Evolutionary conservation across 805 yeast species (phyloP).

Genomic region (Schwanniomyces yamadae): DNA sequence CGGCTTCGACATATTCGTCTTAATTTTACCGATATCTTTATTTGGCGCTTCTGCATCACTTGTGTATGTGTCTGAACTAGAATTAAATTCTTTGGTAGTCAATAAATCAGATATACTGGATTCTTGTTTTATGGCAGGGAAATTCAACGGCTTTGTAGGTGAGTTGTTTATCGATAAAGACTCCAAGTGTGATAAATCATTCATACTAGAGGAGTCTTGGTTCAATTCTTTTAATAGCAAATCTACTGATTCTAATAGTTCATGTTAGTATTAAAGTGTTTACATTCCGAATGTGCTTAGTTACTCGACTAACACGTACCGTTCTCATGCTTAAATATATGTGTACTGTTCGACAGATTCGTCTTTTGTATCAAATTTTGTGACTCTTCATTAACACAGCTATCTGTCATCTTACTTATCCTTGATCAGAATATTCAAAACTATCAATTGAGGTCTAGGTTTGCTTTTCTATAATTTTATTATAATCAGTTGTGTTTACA

Average conservation of each 20-base stretch:
- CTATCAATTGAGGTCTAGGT: not conserved
- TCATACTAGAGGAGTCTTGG: slow-evolving; percentile 8
- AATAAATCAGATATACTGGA: not conserved
- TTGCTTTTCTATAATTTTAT: no score
- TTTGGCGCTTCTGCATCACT: slow-evolving; percentile 26
- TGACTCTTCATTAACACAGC: slow-evolving; percentile 10
- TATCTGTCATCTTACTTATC: no score
- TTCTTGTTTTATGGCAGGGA: slow-evolving; percentile 14
- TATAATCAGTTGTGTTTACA: no score
- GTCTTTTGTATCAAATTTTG: slow-evolving; percentile 8
- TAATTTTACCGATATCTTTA: not conserved
- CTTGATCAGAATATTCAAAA: no score
- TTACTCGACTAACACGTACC: slow-evolving; percentile 28
- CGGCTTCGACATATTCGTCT: no score
- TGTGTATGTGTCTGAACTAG: slow-evolving; percentile 42
- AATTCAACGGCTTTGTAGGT: slow-evolving; percentile 35
- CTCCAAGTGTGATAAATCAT: slow-evolving; percentile 3
- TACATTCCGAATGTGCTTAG: no score
- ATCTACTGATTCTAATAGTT: slow-evolving; percentile 27
- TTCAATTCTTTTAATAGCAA: slow-evolving; percentile 27
- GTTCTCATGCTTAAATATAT: slow-evolving; percentile 26
- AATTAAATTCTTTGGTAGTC: slow-evolving; percentile 29
- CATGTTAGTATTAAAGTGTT: slow-evolving; percentile 15
- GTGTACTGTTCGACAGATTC: slow-evolving; percentile 8
- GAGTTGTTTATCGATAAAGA: slow-evolving; percentile 19